Evolutionary conservation across 2,329 filamentous ascomycete genomes (phyloP).

Genomic region (Exophiala calicioides): DNA sequence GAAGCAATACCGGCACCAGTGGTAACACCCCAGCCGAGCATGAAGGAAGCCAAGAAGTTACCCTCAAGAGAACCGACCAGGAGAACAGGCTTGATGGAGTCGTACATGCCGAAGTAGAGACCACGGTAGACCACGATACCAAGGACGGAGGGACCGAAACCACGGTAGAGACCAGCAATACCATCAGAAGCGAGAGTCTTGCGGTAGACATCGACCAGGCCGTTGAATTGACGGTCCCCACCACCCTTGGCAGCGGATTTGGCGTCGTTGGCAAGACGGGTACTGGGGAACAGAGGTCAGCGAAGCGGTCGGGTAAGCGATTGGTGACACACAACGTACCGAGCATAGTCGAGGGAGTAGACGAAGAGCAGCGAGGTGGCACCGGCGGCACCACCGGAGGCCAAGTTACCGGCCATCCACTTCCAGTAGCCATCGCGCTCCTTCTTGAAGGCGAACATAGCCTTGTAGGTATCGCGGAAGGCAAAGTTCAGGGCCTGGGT

Average conservation of each 20-base stretch:
- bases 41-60: slow-evolving; percentile 99
- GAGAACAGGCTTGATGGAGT: slow-evolving; percentile 99
- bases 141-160: slow-evolving; percentile 98
- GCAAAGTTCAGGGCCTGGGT: slow-evolving; percentile 99
- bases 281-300: slow-evolving; percentile 56
- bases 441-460: slow-evolving; percentile 99
- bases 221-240: slow-evolving; percentile 99
- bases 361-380: slow-evolving; percentile 99
- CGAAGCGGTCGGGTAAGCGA: background rate
- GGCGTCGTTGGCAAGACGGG: slow-evolving; percentile 99
- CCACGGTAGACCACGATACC: slow-evolving; percentile 99
- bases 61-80: slow-evolving; percentile 87
- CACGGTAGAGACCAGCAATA: slow-evolving; percentile 99
- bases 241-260: slow-evolving; percentile 91
- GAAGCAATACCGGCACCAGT: slow-evolving; percentile 99
- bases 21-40: slow-evolving; percentile 98
- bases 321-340: slow-evolving; percentile 16
- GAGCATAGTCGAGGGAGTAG: slow-evolving; percentile 99
- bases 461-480: slow-evolving; percentile 99
- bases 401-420: slow-evolving; percentile 99
- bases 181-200: slow-evolving; percentile 99
- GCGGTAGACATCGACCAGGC: slow-evolving; percentile 98
- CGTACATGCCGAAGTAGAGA: slow-evolving; percentile 99
- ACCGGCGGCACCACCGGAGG: slow-evolving; percentile 99
- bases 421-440: slow-evolving; percentile 95